These are phyloP conservation scores for Myxozyma melibiosi DNA, from an alignment of 805 yeast genomes.

Conservation along the genomic window DNA sequence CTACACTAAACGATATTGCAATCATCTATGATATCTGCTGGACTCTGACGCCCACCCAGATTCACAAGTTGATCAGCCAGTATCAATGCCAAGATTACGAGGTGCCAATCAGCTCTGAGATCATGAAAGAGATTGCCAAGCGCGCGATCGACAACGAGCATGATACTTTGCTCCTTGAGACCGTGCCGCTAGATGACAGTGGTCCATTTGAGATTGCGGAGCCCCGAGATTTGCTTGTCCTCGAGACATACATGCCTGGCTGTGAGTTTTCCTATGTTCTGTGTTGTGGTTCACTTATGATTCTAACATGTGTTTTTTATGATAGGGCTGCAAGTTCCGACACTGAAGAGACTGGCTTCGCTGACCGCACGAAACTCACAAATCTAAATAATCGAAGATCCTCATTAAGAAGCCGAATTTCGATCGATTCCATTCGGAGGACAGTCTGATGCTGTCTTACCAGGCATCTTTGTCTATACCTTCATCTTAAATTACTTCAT, in stretches of 20 bases:
- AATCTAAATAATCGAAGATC: not conserved
- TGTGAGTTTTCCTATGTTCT: conserved; percentile 49
- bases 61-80: conserved; percentile 86
- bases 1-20: conserved; percentile 83
- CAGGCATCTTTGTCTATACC: not conserved
- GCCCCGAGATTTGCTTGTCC: conserved; percentile 70
- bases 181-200: conserved; percentile 46
- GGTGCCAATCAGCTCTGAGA: conserved; percentile 82
- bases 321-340: conserved; percentile 69
- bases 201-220: conserved; percentile 48
- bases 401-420: too few species aligned
- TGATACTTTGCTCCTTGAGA: conserved; percentile 43
- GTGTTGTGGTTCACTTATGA: not conserved
- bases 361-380: conserved; percentile 41
- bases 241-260: conserved; percentile 79
- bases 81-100: conserved; percentile 94
- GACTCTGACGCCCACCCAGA: conserved; percentile 90
- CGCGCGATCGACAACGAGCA: conserved; percentile 50
- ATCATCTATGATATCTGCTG: conserved; percentile 94
- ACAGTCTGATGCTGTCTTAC: not conserved
- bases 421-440: too few species aligned
- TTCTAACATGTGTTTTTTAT: not conserved
- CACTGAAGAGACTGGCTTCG: conserved; percentile 83
- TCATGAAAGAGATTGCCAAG: conserved; percentile 72
- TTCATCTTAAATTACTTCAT: not conserved